phyloP scores from a whole-genome alignment of 2,329 filamentous ascomycete genomes.

The Colletotrichum graminicola region DNA sequence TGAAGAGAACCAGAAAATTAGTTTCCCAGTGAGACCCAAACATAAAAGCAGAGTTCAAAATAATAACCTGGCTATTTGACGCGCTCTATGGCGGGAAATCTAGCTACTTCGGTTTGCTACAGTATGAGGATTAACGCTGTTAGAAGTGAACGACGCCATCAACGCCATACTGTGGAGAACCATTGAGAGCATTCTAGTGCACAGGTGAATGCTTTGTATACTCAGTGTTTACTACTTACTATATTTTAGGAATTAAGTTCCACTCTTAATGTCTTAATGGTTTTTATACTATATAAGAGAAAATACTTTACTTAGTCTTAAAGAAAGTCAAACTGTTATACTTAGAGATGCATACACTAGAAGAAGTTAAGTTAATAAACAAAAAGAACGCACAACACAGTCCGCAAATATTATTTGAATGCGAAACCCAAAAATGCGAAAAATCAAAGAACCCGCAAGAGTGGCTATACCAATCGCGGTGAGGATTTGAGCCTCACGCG shows the following conservation, averaged over 20 bases:
- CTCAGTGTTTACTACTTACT: background rate
- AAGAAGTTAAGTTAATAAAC: background rate
- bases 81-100: background rate
- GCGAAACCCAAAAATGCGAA: background rate
- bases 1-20: background rate
- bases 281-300: too few relatives aligned
- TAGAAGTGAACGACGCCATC: background rate
- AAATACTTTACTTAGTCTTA: too few relatives aligned
- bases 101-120: background rate
- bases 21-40: background rate
- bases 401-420: background rate
- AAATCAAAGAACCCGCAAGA: background rate
- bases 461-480: conserved; percentile 21
- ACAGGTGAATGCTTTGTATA: background rate
- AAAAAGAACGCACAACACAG: background rate
- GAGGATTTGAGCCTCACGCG: conserved; percentile 43
- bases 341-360: background rate
- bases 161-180: background rate
- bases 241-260: accelerated
- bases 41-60: background rate
- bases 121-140: too few relatives aligned
- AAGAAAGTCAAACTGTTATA: background rate
- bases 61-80: background rate
- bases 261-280: too few relatives aligned
- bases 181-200: background rate